Percentiles rank a stretch among this genome's conserved stretches.
Conservation (phyloP, 1,284 basidiomycete species). For the Naganishia sp. region DNA sequence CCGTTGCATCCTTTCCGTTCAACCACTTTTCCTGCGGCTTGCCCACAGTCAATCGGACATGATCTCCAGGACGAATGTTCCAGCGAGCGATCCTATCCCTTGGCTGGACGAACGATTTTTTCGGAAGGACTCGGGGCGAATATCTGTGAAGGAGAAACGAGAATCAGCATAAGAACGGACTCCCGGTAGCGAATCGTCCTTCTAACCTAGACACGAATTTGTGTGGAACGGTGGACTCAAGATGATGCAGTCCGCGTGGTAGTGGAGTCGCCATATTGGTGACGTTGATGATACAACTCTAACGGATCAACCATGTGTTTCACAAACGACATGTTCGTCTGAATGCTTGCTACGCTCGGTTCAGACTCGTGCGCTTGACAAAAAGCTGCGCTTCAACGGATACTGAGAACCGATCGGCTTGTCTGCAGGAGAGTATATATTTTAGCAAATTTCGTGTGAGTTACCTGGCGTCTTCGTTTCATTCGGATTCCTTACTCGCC, state of each 20-base stretch:
- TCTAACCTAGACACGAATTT: constrained; percentile 39
- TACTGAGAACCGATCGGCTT: neutral
- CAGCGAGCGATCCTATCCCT: constrained; percentile 45
- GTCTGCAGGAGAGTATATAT: neutral
- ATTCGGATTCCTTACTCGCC: constrained; percentile 31
- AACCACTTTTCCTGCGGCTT: constrained; percentile 45
- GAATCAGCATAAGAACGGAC: neutral
- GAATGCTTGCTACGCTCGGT: neutral
- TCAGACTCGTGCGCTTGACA: constrained; percentile 6
- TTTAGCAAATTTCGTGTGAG: neutral
- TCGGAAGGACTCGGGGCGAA: constrained; percentile 42
- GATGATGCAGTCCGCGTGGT: constrained; percentile 43
- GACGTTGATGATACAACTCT: neutral
- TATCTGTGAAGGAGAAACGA: constrained; percentile 32
- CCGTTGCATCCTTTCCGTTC: constrained; percentile 39
- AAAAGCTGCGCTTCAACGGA: constrained; percentile 23
- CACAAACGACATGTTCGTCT: neutral
- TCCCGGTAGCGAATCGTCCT: neutral
- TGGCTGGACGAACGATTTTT: constrained; percentile 42
- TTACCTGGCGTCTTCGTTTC: constrained; percentile 30
- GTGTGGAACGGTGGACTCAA: constrained; percentile 35
- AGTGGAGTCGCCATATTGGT: constrained; percentile 22
- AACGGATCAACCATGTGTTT: neutral
- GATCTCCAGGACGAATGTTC: constrained; percentile 51
- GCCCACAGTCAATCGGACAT: constrained; percentile 48